A percentile compares a stretch with the other conserved stretches of the same genome.
These are phyloP conservation scores for Neonectria punicea DNA, from an alignment of 2,329 filamentous ascomycete species.

Conservation along the genomic window DNA sequence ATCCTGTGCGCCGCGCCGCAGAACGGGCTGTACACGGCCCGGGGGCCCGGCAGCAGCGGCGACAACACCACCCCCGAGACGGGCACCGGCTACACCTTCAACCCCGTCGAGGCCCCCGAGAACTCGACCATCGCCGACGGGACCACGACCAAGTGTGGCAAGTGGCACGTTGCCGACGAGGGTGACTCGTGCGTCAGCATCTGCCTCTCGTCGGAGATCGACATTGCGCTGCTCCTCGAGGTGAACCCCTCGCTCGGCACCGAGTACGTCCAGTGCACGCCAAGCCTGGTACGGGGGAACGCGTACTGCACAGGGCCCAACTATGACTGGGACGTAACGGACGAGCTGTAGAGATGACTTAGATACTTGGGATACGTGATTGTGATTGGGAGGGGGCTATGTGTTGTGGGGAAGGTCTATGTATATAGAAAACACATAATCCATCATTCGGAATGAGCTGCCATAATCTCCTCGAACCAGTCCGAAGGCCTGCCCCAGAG, in stretches of 20 bases:
- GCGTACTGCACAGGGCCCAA: slow-evolving; percentile 26
- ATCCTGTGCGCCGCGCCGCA: slow-evolving; percentile 4
- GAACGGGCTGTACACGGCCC: not conserved
- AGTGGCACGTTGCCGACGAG: slow-evolving; percentile 2
- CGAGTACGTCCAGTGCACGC: slow-evolving; percentile 17
- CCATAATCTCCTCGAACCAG: slow-evolving; percentile 19
- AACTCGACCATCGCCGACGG: slow-evolving; percentile 7
- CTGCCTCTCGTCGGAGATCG: slow-evolving; percentile 19
- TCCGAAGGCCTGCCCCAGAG: slow-evolving; percentile 27
- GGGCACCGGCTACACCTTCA: slow-evolving; percentile 1
- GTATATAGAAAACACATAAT: slow-evolving; percentile 5
- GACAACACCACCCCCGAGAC: not conserved
- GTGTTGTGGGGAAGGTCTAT: not conserved
- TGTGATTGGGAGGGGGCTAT: not conserved
- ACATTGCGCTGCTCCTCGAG: slow-evolving; percentile 22
- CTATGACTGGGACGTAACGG: slow-evolving; percentile 18
- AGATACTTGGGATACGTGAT: not conserved
- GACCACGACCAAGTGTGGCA: slow-evolving; percentile 10
- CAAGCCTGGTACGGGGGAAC: slow-evolving; percentile 12
- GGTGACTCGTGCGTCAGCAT: slow-evolving; percentile 13
- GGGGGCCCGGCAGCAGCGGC: not conserved
- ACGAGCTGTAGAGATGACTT: not conserved
- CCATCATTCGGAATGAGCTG: slow-evolving; percentile 6
- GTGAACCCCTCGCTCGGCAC: slow-evolving; percentile 24
- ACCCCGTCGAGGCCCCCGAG: slow-evolving; percentile 1